Conservation (phyloP, 257 asterid genomes). For the Plantago elongata region DNA sequence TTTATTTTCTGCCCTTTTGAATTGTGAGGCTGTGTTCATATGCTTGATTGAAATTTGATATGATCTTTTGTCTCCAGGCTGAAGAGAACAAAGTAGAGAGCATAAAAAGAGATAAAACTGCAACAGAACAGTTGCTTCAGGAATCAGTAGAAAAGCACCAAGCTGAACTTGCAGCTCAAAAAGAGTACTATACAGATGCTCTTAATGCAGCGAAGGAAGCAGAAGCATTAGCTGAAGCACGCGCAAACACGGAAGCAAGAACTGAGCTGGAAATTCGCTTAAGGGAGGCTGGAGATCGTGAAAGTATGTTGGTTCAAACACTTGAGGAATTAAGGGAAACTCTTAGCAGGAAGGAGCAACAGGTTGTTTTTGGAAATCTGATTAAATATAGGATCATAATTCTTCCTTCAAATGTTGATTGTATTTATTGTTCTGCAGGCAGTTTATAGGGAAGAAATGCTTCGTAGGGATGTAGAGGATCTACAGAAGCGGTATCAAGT, state of each 20-base stretch:
- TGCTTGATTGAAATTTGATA: constrained; percentile 7
- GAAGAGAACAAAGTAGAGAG: constrained; percentile 97
- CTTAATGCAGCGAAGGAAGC: constrained; percentile 90
- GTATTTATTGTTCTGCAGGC: constrained; percentile 51
- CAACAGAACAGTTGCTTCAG: constrained; percentile 85
- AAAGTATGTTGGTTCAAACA: constrained; percentile 55
- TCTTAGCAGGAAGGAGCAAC: constrained; percentile 69
- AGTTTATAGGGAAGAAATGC: constrained; percentile 89
- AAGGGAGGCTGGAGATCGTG: constrained; percentile 48
- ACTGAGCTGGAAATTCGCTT: constrained; percentile 74
- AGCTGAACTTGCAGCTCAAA: constrained; percentile 76
- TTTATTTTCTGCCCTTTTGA: too few relatives aligned
- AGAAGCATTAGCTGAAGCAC: constrained; percentile 89
- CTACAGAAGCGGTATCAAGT: constrained; percentile 96
- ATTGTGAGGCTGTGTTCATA: constrained; percentile 1
- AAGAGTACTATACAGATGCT: constrained; percentile 85
- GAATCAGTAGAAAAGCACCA: constrained; percentile 96
- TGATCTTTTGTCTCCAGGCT: constrained; percentile 42
- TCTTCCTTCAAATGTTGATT: constrained; percentile 2
- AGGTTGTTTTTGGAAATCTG: constrained; percentile 39
- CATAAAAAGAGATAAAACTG: constrained; percentile 81
- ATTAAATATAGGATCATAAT: constrained; percentile 6
- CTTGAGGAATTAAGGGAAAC: constrained; percentile 59
- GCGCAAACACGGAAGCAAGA: constrained; percentile 88
- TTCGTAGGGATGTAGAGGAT: constrained; percentile 90